These are phyloP conservation scores for Lizonia empirigonia DNA, from an alignment of 2,329 filamentous ascomycete species.

Conservation along the genomic window DNA sequence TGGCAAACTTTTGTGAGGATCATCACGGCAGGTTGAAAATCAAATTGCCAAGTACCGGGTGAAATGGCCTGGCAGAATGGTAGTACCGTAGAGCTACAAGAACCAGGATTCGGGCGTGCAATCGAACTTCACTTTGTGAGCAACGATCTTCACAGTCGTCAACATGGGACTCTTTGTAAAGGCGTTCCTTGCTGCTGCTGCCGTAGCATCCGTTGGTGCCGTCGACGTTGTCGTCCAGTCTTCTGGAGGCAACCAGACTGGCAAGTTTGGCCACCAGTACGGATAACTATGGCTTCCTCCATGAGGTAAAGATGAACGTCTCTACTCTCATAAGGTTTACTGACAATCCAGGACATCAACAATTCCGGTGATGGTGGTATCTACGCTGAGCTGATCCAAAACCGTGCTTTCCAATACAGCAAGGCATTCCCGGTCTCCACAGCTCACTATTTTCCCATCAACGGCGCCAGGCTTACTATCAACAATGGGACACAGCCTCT, in stretches of 20 bases:
- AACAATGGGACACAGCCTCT: constrained; percentile 50
- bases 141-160: constrained; percentile 19
- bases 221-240: constrained; percentile 36
- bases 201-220: constrained; percentile 29
- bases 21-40: constrained; percentile 8
- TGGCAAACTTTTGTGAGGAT: constrained; percentile 10
- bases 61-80: constrained; percentile 4
- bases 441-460: constrained; percentile 41
- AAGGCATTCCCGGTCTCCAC: constrained; percentile 31
- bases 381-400: constrained; percentile 73
- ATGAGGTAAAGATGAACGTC: constrained; percentile 26
- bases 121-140: constrained; percentile 10
- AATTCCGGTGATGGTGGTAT: constrained; percentile 74
- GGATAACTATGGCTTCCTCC: constrained; percentile 42
- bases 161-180: constrained; percentile 30
- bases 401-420: constrained; percentile 69
- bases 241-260: constrained; percentile 36
- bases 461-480: constrained; percentile 44
- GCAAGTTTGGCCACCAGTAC: constrained; percentile 36
- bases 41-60: constrained; percentile 10
- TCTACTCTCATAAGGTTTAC: neutral
- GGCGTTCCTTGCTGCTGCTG: constrained; percentile 29
- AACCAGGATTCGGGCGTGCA: constrained; percentile 1
- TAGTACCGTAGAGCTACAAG: constrained; percentile 6
- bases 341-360: constrained; percentile 55